Conservation (phyloP, 2,329 filamentous ascomycete genomes). For the Epichloe sylvatica region DNA sequence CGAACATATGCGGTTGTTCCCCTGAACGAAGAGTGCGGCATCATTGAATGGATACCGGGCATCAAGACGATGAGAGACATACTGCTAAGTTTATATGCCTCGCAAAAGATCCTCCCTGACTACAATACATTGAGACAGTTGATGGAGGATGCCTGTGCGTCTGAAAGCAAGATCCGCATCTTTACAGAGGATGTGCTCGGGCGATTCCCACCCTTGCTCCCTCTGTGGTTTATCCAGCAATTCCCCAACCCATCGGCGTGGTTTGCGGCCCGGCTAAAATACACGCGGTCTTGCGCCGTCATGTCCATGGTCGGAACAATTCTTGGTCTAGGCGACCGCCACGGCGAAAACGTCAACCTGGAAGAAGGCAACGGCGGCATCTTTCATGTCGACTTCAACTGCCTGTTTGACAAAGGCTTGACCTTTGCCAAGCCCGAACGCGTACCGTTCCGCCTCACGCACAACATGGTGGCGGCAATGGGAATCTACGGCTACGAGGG, state of each 20-base stretch:
- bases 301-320: conserved; percentile 99
- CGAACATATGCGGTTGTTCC: conserved; percentile 95
- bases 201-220: conserved; percentile 69
- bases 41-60: conserved; percentile 97
- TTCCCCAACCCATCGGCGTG: conserved; percentile 87
- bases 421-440: conserved; percentile 91
- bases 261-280: conserved; percentile 78
- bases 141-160: conserved; percentile 48
- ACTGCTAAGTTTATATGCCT: conserved; percentile 61
- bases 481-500: conserved; percentile 88
- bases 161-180: conserved; percentile 47
- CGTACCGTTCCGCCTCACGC: conserved; percentile 90
- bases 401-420: conserved; percentile 93
- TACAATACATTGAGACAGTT: conserved; percentile 51
- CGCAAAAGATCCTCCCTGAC: conserved; percentile 56
- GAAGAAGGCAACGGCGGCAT: conserved; percentile 88
- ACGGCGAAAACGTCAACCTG: conserved; percentile 92
- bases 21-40: conserved; percentile 91
- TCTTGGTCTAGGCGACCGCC: conserved; percentile 81
- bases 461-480: conserved; percentile 98
- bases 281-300: conserved; percentile 86
- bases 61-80: conserved; percentile 91
- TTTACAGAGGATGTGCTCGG: conserved; percentile 54
- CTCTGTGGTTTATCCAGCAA: conserved; percentile 89
- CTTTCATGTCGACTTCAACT: conserved; percentile 98